These are phyloP conservation scores for Exophiala mesophila DNA, from an alignment of 2,329 filamentous ascomycete species.

Conservation along the genomic window DNA sequence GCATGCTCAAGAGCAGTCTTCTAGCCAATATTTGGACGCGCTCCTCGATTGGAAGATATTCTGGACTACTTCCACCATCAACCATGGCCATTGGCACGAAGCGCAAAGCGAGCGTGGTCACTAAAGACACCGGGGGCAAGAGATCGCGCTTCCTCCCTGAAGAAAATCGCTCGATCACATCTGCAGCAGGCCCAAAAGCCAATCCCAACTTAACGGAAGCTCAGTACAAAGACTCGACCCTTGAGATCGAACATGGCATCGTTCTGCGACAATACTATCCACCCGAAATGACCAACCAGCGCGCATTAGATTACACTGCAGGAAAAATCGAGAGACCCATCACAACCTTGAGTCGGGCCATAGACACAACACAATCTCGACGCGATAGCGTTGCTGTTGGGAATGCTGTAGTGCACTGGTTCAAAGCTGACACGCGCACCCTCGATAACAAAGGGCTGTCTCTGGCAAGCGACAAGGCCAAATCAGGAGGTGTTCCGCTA, in stretches of 20 bases:
- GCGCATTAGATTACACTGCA: conserved; percentile 69
- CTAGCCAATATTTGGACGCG: too few relatives aligned
- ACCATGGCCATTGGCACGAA: conserved; percentile 7
- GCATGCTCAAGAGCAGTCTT: too few relatives aligned
- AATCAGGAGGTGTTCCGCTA: conserved; percentile 63
- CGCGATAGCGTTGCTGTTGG: conserved; percentile 52
- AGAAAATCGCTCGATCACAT: too few relatives aligned
- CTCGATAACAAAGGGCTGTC: conserved; percentile 69
- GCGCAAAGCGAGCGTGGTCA: conserved; percentile 7
- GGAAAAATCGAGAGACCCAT: conserved; percentile 68
- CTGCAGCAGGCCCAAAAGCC: background rate
- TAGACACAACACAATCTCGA: conserved; percentile 54
- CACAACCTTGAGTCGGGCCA: conserved; percentile 57
- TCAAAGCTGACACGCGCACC: conserved; percentile 73
- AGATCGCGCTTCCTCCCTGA: background rate
- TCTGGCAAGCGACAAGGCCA: conserved; percentile 62
- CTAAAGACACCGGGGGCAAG: conserved; percentile 2
- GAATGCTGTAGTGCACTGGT: conserved; percentile 78
- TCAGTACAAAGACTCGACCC: conserved; percentile 21
- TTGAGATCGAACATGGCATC: conserved; percentile 52
- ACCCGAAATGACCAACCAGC: conserved; percentile 75
- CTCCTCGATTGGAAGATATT: too few relatives aligned
- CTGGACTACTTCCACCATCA: too few relatives aligned
- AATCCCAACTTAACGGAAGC: background rate
- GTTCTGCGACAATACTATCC: conserved; percentile 75